Conservation (phyloP, 805 yeast genomes). For the Starmerella apicola region DNA sequence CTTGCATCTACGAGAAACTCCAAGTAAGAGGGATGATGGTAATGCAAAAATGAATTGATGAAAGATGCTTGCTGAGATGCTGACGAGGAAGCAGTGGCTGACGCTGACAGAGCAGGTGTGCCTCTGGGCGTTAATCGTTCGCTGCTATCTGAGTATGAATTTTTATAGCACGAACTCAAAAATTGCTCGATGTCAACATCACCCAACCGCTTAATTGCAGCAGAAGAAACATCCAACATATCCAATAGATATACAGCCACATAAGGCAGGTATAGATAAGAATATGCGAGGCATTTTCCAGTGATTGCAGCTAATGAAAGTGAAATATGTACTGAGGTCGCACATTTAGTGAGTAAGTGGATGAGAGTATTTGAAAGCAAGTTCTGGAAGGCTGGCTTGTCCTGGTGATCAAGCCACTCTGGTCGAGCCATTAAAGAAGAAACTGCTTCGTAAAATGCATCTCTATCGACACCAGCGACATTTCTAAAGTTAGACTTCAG, state of each 20-base stretch:
- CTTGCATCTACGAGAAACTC: not conserved
- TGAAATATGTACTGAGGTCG: slow-evolving; percentile 39
- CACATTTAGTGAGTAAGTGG: slow-evolving; percentile 34
- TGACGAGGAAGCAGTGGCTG: not conserved
- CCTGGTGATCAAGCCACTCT: slow-evolving; percentile 27
- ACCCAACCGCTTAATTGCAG: slow-evolving; percentile 1
- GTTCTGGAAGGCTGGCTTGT: slow-evolving; percentile 13
- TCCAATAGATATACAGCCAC: slow-evolving; percentile 36
- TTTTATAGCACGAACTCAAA: no score
- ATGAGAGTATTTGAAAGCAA: slow-evolving; percentile 41
- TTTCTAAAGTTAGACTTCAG: slow-evolving; percentile 10
- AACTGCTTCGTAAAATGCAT: slow-evolving; percentile 31
- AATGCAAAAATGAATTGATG: no score
- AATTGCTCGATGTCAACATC: not conserved
- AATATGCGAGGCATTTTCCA: slow-evolving; percentile 59
- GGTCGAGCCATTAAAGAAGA: slow-evolving; percentile 29
- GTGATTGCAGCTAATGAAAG: slow-evolving; percentile 50
- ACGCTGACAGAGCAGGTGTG: not conserved
- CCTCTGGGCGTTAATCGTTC: no score
- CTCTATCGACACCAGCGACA: slow-evolving; percentile 27
- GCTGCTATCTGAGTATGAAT: no score
- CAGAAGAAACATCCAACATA: slow-evolving; percentile 11
- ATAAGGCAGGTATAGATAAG: slow-evolving; percentile 42
- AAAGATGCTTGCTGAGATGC: not conserved
- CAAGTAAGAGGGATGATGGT: not conserved